A percentile compares a stretch with the other conserved stretches of the same genome.
Evolutionary conservation across 306 rosid species (phyloP).

Genomic region (Begonia peltatifolia): DNA sequence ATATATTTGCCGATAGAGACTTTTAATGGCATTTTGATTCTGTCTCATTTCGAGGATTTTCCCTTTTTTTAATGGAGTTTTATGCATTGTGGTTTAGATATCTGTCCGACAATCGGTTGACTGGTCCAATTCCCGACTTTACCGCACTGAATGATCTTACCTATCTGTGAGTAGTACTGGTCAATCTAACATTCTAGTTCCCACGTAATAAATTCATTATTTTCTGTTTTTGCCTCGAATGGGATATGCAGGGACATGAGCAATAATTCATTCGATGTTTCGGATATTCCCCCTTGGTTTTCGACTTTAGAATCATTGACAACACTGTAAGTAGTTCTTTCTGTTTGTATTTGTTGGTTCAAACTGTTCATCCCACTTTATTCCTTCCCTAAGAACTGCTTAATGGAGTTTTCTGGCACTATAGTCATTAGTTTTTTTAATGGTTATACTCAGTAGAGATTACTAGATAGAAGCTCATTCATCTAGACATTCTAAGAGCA

Average conservation of each 20-base stretch:
- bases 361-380: too few relatives aligned
- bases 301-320: constrained; percentile 3
- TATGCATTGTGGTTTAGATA: background rate
- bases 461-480: too few relatives aligned
- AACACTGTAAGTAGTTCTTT: constrained; percentile 3
- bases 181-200: too few relatives aligned
- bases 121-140: constrained; percentile 4
- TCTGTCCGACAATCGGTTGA: constrained; percentile 4
- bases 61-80: too few relatives aligned
- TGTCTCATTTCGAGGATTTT: background rate
- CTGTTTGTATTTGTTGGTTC: too few relatives aligned
- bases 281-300: constrained; percentile 1
- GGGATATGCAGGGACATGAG: constrained; percentile 3
- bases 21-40: background rate
- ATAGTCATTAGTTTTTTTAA: too few relatives aligned
- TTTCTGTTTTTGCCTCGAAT: constrained; percentile 11
- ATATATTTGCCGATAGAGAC: background rate
- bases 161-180: constrained; percentile 1
- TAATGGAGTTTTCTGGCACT: too few relatives aligned
- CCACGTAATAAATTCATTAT: background rate
- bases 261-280: constrained; percentile 1
- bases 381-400: too few relatives aligned
- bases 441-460: background rate
- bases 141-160: constrained; percentile 1
- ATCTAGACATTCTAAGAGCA: too few relatives aligned